Evolutionary conservation across 1,139 yeast genomes (phyloP).

Genomic region (Saccharomycopsis hybrid): DNA sequence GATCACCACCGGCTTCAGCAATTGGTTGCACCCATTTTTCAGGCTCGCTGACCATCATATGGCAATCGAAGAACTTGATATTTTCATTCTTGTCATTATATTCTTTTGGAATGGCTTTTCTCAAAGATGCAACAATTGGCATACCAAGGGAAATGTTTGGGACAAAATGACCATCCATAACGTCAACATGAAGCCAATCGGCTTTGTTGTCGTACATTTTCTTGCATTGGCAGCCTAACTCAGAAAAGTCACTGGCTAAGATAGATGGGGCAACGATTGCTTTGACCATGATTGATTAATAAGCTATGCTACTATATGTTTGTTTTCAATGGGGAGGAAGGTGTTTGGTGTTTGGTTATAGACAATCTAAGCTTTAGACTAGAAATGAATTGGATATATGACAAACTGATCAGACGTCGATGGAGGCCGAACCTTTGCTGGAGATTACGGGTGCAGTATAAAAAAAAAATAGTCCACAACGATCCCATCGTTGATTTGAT

Average conservation of each 20-base stretch:
- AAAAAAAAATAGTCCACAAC: too few relatives aligned
- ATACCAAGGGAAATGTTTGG: constrained; percentile 95
- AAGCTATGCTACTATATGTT: too few relatives aligned
- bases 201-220: constrained; percentile 70
- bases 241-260: constrained; percentile 88
- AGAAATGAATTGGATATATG: too few relatives aligned
- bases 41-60: constrained; percentile 97
- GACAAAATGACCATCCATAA: constrained; percentile 98
- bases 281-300: constrained; percentile 46
- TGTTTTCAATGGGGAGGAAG: too few relatives aligned
- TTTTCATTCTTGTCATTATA: constrained; percentile 34
- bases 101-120: constrained; percentile 68
- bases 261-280: constrained; percentile 94
- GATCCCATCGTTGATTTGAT: too few relatives aligned
- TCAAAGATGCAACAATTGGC: constrained; percentile 74
- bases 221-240: constrained; percentile 82
- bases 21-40: constrained; percentile 92
- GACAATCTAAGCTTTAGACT: too few relatives aligned
- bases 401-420: too few relatives aligned
- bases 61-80: constrained; percentile 86
- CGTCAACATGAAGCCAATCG: constrained; percentile 96
- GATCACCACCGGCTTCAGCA: constrained; percentile 94
- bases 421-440: too few relatives aligned
- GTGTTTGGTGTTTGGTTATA: too few relatives aligned
- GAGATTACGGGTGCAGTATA: too few relatives aligned